A percentile compares a stretch with the other conserved stretches of the same genome.
Conservation (phyloP, 345 rosid genomes). For the Gossypium turneri region DNA sequence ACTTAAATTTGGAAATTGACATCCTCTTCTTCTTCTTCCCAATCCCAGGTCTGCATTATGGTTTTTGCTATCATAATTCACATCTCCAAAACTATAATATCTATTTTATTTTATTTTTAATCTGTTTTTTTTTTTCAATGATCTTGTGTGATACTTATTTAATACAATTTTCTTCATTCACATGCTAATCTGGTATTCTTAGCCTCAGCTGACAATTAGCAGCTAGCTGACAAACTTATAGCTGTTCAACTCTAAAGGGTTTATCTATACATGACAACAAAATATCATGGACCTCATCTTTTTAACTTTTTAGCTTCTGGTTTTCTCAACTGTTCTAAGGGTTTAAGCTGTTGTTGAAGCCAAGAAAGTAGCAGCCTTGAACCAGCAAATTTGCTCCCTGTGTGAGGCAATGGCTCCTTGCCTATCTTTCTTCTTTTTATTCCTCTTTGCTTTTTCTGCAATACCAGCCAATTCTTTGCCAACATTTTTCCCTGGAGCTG, state of each 20-base stretch:
- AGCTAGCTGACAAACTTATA: neutral
- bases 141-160: neutral
- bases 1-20: neutral
- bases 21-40: neutral
- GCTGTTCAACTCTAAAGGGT: neutral
- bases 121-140: neutral
- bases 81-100: neutral
- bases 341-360: neutral
- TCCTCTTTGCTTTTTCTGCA: constrained; percentile 18
- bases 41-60: neutral
- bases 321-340: constrained; percentile 1
- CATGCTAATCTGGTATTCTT: neutral
- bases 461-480: constrained; percentile 23
- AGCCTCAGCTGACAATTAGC: neutral
- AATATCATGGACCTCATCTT: neutral
- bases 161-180: neutral
- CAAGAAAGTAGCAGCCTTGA: neutral
- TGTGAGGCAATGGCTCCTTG: constrained; percentile 21
- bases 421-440: constrained; percentile 17
- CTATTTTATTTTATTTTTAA: neutral
- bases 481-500: constrained; percentile 30
- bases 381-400: neutral
- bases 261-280: too few species aligned
- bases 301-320: neutral
- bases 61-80: neutral